Evolutionary conservation across 1,284 basidiomycete species (phyloP).

Genomic region (Malassezia yamatoensis): DNA sequence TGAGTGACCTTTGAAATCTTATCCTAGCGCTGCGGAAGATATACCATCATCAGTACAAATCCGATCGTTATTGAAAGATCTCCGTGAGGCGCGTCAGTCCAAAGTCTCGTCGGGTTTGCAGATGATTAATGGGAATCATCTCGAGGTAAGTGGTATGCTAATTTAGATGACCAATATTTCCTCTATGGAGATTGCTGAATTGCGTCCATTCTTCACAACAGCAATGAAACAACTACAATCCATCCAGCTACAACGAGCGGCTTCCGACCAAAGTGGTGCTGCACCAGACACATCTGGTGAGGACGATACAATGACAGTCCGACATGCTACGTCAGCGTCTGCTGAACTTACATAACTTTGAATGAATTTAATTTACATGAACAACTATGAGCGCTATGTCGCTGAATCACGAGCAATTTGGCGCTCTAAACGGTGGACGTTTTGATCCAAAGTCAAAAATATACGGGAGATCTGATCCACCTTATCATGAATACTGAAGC

Average conservation of each 20-base stretch:
- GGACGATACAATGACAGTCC: neutral
- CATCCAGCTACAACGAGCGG: conserved; percentile 5
- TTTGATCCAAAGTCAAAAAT: conserved; percentile 8
- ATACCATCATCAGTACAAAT: conserved; percentile 69
- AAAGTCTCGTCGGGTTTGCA: conserved; percentile 74
- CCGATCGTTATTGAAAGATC: conserved; percentile 74
- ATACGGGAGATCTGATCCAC: conserved; percentile 13
- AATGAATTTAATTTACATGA: too few relatives aligned
- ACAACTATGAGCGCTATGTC: too few relatives aligned
- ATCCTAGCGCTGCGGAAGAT: conserved; percentile 72
- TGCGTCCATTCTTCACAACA: conserved; percentile 37
- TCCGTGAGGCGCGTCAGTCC: conserved; percentile 84
- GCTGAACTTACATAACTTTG: too few relatives aligned
- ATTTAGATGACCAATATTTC: conserved; percentile 52
- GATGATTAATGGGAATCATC: conserved; percentile 51
- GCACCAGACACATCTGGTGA: too few relatives aligned
- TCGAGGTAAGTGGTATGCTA: conserved; percentile 57
- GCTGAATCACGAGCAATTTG: neutral
- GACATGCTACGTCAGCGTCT: too few relatives aligned
- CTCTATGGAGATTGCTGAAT: conserved; percentile 37
- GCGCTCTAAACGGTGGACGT: neutral
- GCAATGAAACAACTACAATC: conserved; percentile 33
- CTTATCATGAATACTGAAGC: neutral
- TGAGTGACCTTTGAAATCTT: conserved; percentile 50
- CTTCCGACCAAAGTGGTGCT: neutral